Conservation (phyloP, 768 basidiomycete genomes). For the Lactarius tabidus region DNA sequence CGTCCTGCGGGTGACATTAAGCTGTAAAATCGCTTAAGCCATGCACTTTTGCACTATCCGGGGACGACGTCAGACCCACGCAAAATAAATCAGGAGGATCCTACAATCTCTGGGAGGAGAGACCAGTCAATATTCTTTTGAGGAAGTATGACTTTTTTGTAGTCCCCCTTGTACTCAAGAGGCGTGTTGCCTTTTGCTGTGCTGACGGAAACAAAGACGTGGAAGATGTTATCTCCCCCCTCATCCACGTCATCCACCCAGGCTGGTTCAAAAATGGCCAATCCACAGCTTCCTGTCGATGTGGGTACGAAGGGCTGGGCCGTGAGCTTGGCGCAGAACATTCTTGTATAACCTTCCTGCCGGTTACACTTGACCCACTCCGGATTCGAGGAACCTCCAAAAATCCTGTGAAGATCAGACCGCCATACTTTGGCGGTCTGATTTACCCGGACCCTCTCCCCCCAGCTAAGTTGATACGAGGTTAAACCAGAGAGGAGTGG, state of each 20-base stretch:
- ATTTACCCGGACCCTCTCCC: not conserved
- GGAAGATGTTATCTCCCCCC: not conserved
- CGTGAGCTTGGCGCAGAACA: not conserved
- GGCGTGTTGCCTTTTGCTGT: rapidly evolving
- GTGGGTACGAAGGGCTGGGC: not conserved
- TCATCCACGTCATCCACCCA: not conserved
- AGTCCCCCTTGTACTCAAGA: not conserved
- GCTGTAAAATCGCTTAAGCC: not conserved
- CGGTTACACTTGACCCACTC: not conserved
- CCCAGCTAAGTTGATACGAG: not conserved
- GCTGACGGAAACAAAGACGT: not conserved
- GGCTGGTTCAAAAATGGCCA: not conserved
- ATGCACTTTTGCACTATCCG: not conserved
- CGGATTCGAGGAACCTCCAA: not conserved
- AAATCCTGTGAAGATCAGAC: rapidly evolving
- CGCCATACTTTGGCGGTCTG: not conserved
- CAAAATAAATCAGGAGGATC: not conserved
- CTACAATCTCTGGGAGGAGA: not conserved
- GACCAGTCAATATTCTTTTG: not conserved
- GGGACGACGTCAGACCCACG: not conserved
- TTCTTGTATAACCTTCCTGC: not conserved
- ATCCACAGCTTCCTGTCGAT: not conserved
- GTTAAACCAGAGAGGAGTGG: not conserved
- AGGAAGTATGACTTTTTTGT: not conserved
- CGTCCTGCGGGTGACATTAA: not conserved